Conservation (phyloP, 176 grass and related monocot species). For the Oryza nivara region DNA sequence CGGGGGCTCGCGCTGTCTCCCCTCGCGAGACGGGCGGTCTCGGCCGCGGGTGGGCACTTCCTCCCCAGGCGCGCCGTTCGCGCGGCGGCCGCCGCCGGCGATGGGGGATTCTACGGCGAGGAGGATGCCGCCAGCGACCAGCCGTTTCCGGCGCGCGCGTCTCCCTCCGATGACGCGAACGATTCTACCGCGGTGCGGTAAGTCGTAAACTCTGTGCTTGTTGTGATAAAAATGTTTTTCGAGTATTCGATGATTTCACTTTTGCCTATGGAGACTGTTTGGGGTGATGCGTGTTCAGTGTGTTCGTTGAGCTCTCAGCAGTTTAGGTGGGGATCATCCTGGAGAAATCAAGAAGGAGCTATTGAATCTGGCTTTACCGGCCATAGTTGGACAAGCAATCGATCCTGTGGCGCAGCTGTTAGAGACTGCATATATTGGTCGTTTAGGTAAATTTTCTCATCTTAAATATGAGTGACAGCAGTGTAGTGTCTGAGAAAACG, state of each 20-base stretch:
- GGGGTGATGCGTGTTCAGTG: neutral
- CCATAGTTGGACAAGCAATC: slow-evolving; percentile 70
- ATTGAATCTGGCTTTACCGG: slow-evolving; percentile 56
- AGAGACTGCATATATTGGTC: slow-evolving; percentile 75
- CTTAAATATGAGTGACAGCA: neutral
- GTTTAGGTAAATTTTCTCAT: slow-evolving; percentile 60
- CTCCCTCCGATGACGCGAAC: slow-evolving; percentile 26
- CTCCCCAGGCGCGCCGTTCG: slow-evolving; percentile 46
- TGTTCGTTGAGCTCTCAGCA: slow-evolving; percentile 38
- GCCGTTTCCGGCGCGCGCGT: neutral
- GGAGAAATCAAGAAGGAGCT: slow-evolving; percentile 60
- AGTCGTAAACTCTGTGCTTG: slow-evolving; percentile 1
- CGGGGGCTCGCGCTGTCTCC: slow-evolving; percentile 18
- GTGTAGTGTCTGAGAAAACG: neutral
- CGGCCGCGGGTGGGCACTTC: slow-evolving; percentile 38
- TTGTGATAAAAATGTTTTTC: neutral
- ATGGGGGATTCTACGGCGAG: slow-evolving; percentile 29
- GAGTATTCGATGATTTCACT: no score
- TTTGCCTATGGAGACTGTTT: neutral
- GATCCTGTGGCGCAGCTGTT: slow-evolving; percentile 65
- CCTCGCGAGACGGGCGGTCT: slow-evolving; percentile 26
- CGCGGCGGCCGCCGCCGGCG: slow-evolving; percentile 27
- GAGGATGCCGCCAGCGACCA: slow-evolving; percentile 30
- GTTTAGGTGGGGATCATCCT: slow-evolving; percentile 38
- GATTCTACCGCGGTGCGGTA: slow-evolving; percentile 27